Evolutionary conservation across 805 yeast genomes (phyloP).

Genomic region (Starmera caribaea): DNA sequence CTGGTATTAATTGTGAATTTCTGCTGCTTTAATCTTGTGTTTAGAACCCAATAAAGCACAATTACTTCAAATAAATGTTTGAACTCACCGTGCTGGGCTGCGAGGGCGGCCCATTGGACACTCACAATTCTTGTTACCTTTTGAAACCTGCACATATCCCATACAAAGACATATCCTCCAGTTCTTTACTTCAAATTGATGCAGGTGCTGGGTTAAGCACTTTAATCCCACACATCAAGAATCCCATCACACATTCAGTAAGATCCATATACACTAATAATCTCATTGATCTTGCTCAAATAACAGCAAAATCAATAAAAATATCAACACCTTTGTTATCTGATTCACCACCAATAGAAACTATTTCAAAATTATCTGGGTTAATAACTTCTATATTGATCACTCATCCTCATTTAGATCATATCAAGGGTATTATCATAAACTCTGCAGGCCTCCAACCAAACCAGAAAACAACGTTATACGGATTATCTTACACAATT

Average conservation of each 20-base stretch:
- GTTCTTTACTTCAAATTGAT: constrained; percentile 37
- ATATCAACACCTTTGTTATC: too few species aligned
- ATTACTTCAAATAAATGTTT: constrained; percentile 20
- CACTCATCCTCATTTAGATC: constrained; percentile 84
- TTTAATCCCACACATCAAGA: constrained; percentile 32
- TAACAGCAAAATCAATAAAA: too few species aligned
- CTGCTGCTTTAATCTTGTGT: too few species aligned
- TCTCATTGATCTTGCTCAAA: too few species aligned
- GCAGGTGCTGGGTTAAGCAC: constrained; percentile 69
- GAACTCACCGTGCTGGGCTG: constrained; percentile 66
- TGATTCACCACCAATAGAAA: constrained; percentile 18
- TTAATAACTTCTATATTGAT: constrained; percentile 39
- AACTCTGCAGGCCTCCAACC: constrained; percentile 52
- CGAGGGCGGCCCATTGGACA: constrained; percentile 79
- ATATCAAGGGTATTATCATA: constrained; percentile 55
- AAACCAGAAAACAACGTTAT: constrained; percentile 31
- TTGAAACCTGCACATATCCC: constrained; percentile 42
- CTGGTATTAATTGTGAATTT: too few species aligned
- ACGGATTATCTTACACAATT: constrained; percentile 45
- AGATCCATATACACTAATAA: too few species aligned
- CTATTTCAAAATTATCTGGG: constrained; percentile 24
- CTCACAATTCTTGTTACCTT: constrained; percentile 57
- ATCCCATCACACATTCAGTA: constrained; percentile 1
- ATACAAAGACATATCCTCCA: constrained; percentile 27
- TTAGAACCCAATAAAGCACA: too few species aligned